Evolutionary conservation across 805 yeast genomes (phyloP).

Genomic region (Saccharomycopsis fermentans): DNA sequence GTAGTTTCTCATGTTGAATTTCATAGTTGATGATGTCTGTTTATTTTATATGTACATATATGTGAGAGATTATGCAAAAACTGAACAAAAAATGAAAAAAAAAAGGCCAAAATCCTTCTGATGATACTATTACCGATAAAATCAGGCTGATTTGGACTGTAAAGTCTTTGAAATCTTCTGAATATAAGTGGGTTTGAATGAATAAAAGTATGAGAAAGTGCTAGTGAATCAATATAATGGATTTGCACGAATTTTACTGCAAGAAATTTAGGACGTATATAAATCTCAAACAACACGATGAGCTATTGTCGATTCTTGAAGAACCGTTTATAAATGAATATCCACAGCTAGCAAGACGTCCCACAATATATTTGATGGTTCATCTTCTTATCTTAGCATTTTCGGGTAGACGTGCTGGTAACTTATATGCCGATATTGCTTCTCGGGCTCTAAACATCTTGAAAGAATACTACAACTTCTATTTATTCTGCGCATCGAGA

Average conservation of each 20-base stretch:
- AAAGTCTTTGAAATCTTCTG: too few species aligned
- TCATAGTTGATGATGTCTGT: background rate
- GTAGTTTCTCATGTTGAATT: background rate
- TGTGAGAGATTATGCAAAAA: background rate
- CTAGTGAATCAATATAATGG: background rate
- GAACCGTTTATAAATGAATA: background rate
- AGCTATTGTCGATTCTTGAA: constrained; percentile 25
- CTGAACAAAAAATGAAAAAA: too few species aligned
- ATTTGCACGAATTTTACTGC: background rate
- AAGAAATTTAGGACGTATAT: constrained; percentile 18
- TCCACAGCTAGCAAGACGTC: background rate
- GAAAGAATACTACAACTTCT: background rate
- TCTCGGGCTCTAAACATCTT: background rate
- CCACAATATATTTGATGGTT: background rate
- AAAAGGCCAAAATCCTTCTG: too few species aligned
- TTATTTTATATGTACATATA: background rate
- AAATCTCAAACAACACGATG: constrained; percentile 22
- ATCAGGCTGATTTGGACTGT: too few species aligned
- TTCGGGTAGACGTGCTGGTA: background rate
- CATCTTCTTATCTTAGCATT: background rate
- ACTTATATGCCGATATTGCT: background rate
- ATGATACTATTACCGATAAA: too few species aligned
- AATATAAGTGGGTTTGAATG: too few species aligned
- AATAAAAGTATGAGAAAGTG: background rate
- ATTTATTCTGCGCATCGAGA: background rate